phyloP scores from a whole-genome alignment of 306 rosid genomes.

The Vicia villosa region DNA sequence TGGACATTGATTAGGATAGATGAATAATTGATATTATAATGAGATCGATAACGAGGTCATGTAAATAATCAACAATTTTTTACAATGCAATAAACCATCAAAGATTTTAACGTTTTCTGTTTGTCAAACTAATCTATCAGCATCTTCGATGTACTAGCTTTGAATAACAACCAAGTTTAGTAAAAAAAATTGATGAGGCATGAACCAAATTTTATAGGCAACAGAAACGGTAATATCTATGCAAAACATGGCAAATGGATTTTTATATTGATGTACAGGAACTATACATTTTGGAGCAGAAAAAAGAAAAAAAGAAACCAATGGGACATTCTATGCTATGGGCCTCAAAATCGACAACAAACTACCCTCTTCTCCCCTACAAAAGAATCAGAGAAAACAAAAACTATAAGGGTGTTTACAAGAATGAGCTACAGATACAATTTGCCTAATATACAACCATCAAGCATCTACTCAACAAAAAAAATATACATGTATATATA shows the following conservation, averaged over 20 bases:
- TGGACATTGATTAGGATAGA: no score
- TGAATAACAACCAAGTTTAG: not conserved
- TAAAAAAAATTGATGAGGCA: not conserved
- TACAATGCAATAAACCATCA: not conserved
- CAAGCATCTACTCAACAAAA: slow-evolving; percentile 29
- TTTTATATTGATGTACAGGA: slow-evolving; percentile 43
- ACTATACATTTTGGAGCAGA: slow-evolving; percentile 40
- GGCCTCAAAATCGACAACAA: slow-evolving; percentile 42
- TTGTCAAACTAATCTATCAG: not conserved
- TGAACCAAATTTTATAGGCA: not conserved
- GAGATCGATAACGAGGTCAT: not conserved
- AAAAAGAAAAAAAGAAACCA: not conserved
- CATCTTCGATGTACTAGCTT: not conserved
- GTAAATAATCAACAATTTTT: not conserved
- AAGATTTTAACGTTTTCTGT: not conserved
- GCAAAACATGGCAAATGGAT: slow-evolving; percentile 31
- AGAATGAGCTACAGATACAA: slow-evolving; percentile 43
- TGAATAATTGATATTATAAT: no score
- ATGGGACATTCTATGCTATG: slow-evolving; percentile 41
- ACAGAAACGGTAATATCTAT: not conserved
- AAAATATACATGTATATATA: slow-evolving; percentile 22
- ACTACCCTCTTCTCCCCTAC: slow-evolving; percentile 39
- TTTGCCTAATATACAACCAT: slow-evolving; percentile 42
- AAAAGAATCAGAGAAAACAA: slow-evolving; percentile 41
- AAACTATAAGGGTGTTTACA: slow-evolving; percentile 43